A percentile compares a stretch with the other conserved stretches of the same genome.
phyloP scores from a whole-genome alignment of 2,329 filamentous ascomycete species.

The Sclerotinia glacialis region DNA sequence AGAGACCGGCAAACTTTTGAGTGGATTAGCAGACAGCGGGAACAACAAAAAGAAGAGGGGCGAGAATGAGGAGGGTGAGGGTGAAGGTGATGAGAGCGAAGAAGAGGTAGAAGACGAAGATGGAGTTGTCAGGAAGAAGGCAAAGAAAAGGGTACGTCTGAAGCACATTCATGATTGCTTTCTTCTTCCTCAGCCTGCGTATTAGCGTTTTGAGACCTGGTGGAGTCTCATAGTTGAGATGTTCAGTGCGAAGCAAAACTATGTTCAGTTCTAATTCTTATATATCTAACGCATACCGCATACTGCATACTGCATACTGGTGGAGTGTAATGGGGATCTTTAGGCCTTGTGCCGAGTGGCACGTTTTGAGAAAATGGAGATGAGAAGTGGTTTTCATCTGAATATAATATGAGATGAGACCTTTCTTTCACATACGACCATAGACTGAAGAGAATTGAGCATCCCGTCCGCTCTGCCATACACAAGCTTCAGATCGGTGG shows the following conservation, averaged over 20 bases:
- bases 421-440: slow-evolving; percentile 31
- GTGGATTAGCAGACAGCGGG: slow-evolving; percentile 84
- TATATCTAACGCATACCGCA: background rate
- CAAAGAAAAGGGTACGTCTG: slow-evolving; percentile 68
- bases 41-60: slow-evolving; percentile 70
- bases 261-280: background rate
- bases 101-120: slow-evolving; percentile 60
- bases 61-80: slow-evolving; percentile 64
- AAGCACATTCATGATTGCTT: background rate
- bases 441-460: slow-evolving; percentile 35
- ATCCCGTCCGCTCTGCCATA: slow-evolving; percentile 38
- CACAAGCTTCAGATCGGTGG: slow-evolving; percentile 36
- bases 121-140: slow-evolving; percentile 55
- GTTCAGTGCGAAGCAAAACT: background rate
- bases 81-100: slow-evolving; percentile 57
- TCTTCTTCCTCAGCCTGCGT: background rate
- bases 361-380: background rate
- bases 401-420: background rate
- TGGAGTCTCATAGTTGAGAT: slow-evolving; percentile 16
- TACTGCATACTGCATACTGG: background rate
- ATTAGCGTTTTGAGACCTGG: background rate
- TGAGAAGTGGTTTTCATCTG: background rate
- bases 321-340: background rate
- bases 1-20: slow-evolving; percentile 91
- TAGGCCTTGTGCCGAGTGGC: background rate